Percentiles rank a stretch among this genome's conserved stretches.
Conservation (phyloP, 2,329 filamentous ascomycete species). For the Paecilomyces fulvus region DNA sequence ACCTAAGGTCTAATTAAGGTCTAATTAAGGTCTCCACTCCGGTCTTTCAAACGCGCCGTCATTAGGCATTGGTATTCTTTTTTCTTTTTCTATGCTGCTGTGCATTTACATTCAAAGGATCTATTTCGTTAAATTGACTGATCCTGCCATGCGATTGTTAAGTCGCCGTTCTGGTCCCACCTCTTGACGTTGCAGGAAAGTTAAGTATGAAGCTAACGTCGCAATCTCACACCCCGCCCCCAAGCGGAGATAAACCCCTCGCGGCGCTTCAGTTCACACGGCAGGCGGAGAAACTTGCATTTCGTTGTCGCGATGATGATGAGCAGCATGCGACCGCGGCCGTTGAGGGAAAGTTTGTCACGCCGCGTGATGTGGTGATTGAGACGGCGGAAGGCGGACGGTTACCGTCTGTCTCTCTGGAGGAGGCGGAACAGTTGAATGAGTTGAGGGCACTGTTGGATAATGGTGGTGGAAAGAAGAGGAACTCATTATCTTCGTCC, state of each 20-base stretch:
- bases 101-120: too few relatives aligned
- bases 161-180: not conserved
- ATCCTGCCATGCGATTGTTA: not conserved
- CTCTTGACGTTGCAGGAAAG: not conserved
- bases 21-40: too few relatives aligned
- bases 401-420: constrained; percentile 59
- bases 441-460: constrained; percentile 15
- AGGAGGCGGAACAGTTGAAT: constrained; percentile 65
- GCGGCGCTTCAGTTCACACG: not conserved
- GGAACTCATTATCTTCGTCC: not conserved
- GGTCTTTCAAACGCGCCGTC: too few relatives aligned
- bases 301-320: not conserved
- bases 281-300: constrained; percentile 4
- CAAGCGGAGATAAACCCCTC: not conserved
- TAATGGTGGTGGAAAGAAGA: constrained; percentile 4
- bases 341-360: constrained; percentile 36
- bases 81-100: too few relatives aligned
- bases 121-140: too few relatives aligned
- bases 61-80: too few relatives aligned
- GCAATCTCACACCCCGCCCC: not conserved
- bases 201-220: not conserved
- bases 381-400: constrained; percentile 58
- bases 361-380: constrained; percentile 63
- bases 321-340: constrained; percentile 8
- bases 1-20: too few relatives aligned